Evolutionary conservation across 352 stramenopile genomes (phyloP).

Genomic region (Phytopythium litorale): DNA sequence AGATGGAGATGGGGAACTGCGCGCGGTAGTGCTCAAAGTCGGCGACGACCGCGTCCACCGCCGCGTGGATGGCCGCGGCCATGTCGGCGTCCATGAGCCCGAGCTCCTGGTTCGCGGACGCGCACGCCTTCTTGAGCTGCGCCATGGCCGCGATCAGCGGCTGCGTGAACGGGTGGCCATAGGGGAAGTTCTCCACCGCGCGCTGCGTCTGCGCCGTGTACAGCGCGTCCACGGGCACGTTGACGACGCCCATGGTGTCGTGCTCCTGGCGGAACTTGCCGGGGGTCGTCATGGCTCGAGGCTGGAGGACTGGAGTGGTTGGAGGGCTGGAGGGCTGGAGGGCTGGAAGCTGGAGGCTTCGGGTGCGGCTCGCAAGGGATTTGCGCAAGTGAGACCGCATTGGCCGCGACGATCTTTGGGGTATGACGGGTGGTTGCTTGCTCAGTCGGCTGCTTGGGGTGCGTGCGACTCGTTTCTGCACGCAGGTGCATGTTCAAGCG

Average conservation of each 20-base stretch:
- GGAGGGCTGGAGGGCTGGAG: no score
- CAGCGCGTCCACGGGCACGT: slow-evolving; percentile 38
- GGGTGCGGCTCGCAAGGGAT: neutral
- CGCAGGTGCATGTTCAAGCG: neutral
- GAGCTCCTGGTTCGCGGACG: slow-evolving; percentile 37
- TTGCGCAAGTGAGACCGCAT: neutral
- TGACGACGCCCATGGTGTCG: slow-evolving; percentile 53
- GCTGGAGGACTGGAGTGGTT: no score
- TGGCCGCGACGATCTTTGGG: neutral
- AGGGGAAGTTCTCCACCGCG: slow-evolving; percentile 47
- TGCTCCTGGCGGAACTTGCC: slow-evolving; percentile 37
- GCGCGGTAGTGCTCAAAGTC: slow-evolving; percentile 28
- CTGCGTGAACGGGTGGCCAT: slow-evolving; percentile 39
- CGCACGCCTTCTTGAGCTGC: slow-evolving; percentile 45
- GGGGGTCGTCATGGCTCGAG: neutral
- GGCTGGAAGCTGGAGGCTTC: neutral
- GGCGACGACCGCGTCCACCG: slow-evolving; percentile 26
- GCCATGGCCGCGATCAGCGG: slow-evolving; percentile 38
- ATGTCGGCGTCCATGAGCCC: slow-evolving; percentile 34
- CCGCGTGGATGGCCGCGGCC: slow-evolving; percentile 26
- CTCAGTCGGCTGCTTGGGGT: slow-evolving; percentile 4
- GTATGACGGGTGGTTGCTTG: neutral
- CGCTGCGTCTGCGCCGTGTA: slow-evolving; percentile 56
- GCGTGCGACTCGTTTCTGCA: no score
- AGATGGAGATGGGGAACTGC: slow-evolving; percentile 57